Percentiles rank a stretch among this genome's conserved stretches.
These are phyloP conservation scores for Colletotrichum liaoningense DNA, from an alignment of 2,329 filamentous ascomycete species.

Conservation along the genomic window DNA sequence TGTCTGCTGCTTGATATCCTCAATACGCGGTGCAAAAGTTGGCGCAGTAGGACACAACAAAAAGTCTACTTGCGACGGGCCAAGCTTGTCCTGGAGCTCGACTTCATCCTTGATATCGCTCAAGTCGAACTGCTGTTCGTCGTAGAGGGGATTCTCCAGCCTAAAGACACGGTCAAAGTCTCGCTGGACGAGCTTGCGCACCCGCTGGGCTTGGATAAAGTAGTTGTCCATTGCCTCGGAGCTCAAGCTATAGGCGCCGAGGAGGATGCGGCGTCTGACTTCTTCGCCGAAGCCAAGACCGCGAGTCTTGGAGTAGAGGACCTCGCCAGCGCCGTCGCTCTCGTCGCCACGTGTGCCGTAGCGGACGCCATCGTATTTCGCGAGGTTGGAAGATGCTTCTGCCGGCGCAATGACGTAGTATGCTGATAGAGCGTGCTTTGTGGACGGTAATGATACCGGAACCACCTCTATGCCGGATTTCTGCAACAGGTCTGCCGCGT, in stretches of 20 bases:
- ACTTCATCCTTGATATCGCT: slow-evolving; percentile 68
- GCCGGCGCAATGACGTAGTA: slow-evolving; percentile 97
- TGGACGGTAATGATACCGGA: slow-evolving; percentile 84
- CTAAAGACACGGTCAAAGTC: slow-evolving; percentile 89
- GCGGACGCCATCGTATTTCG: slow-evolving; percentile 96
- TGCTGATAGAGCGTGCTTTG: slow-evolving; percentile 85
- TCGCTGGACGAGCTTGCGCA: slow-evolving; percentile 83
- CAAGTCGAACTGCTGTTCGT: slow-evolving; percentile 65
- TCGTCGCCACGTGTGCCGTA: slow-evolving; percentile 74
- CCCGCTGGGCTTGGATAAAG: slow-evolving; percentile 91
- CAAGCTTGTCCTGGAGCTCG: slow-evolving; percentile 65
- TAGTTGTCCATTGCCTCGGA: slow-evolving; percentile 95
- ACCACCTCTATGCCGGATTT: slow-evolving; percentile 77
- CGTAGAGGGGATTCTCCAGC: slow-evolving; percentile 74
- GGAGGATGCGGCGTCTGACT: slow-evolving; percentile 85
- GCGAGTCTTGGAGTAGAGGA: slow-evolving; percentile 81
- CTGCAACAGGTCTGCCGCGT: slow-evolving; percentile 69
- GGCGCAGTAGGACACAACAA: slow-evolving; percentile 90
- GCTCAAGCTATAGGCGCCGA: slow-evolving; percentile 91
- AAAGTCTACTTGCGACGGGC: slow-evolving; percentile 80
- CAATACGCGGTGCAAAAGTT: slow-evolving; percentile 74
- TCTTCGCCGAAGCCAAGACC: slow-evolving; percentile 83
- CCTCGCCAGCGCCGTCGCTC: slow-evolving; percentile 67
- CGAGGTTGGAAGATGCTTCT: slow-evolving; percentile 94
- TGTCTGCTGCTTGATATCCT: slow-evolving; percentile 65